Base-by-base conservation (phyloP, 331 rosid species). In the Prunus yedoensis region DNA sequence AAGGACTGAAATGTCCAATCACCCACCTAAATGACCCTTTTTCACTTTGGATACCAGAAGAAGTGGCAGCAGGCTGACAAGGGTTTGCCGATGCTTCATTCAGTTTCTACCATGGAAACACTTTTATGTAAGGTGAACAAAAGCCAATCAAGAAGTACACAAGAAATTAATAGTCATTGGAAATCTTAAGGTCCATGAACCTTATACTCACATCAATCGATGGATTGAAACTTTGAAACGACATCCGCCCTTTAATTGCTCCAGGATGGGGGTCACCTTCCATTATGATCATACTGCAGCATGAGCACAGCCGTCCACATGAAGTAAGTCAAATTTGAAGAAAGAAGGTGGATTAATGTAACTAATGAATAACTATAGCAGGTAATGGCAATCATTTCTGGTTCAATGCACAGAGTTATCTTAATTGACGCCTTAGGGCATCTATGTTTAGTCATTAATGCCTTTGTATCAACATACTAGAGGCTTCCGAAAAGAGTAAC, bases 241-340 rank as follows among this genome's bases (percentile, higher is more conserved):
- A 90, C 93, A 92, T 88, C 21, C 97, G 91, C 57, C 99, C 99
- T 73, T 80, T 87, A 73, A 66, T 51, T n/a, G 86, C 92, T 52
- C 94, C 97, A 4, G 99, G 99, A 79, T 79, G 92, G 41, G 99
- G 97, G 84, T 95, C 97, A 35, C 93, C 97, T 88, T 92, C 99
- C 85, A 88, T 73, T 81, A 90, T 73, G 65, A 95, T 93, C 71
- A 87, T 86, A 87, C 97, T 94, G 78, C 54, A 77, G 46, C 45
- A 27, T 32, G 52, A 61, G 75, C 70, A 73, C 54, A n/a, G 38
- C 65, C 58, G 51, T 41, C 35, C 68, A 66, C 21, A 51, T 50
- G 10, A 63, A 74, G 69, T 23, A 62, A 43, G 41, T 10, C 23
- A 63, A 63, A 70, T 32, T 71, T 51, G 54, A 67, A 46, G 64